Evolutionary conservation across 305 asterid species (phyloP).

Genomic region (Fraxinus sp.): DNA sequence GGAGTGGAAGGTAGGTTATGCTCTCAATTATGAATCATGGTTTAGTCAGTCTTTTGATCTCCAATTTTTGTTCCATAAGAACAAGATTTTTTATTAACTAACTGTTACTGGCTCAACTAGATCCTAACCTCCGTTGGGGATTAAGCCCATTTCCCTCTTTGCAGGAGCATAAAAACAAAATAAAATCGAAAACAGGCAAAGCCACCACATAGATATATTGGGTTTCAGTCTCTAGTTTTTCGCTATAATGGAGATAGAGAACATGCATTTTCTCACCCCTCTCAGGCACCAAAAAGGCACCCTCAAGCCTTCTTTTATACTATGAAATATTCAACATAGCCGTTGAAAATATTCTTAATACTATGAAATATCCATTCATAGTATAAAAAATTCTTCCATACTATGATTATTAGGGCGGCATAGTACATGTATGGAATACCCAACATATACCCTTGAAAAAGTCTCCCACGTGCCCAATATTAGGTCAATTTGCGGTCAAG

Average conservation of each 20-base stretch:
- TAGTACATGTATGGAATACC: not conserved
- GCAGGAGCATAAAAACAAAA: not conserved
- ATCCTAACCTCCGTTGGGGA: not conserved
- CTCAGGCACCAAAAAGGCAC: not conserved
- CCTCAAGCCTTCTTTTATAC: not conserved
- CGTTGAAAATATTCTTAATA: not conserved
- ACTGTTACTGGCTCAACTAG: not conserved
- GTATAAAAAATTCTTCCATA: too few species aligned
- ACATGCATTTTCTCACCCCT: not conserved
- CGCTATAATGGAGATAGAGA: not conserved
- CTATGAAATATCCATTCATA: not conserved
- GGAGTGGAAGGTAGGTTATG: conserved; percentile 72
- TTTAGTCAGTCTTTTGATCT: not conserved
- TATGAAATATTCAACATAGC: not conserved
- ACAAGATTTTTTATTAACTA: not conserved
- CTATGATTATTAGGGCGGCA: not conserved
- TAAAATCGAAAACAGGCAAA: not conserved
- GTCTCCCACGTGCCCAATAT: not conserved
- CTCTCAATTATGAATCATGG: conserved; percentile 8
- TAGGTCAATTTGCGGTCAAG: not conserved
- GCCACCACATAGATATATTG: not conserved
- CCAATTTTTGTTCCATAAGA: not conserved
- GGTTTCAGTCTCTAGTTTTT: not conserved
- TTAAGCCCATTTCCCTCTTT: not conserved
- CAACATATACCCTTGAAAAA: not conserved